phyloP scores from a whole-genome alignment of 257 asterid species.

The Jacaranda mimosifolia region DNA sequence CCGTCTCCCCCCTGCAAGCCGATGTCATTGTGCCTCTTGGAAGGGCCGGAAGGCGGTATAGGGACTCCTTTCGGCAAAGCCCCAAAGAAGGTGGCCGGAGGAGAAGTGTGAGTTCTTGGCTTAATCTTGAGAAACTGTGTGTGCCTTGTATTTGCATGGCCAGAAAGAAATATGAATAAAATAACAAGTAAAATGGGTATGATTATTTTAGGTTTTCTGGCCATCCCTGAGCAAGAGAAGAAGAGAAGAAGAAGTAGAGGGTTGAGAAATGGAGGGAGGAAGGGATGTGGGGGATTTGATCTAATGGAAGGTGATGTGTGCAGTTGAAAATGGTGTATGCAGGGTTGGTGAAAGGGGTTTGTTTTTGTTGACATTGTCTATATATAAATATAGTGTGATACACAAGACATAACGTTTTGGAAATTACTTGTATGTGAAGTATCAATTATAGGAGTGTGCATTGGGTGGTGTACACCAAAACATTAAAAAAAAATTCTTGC shows the following conservation, averaged over 20 bases:
- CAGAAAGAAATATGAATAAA: conserved; percentile 13
- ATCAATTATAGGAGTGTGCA: background rate
- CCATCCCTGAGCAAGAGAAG: conserved; percentile 17
- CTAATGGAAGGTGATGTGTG: background rate
- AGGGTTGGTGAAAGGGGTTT: background rate
- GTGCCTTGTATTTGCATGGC: conserved; percentile 33
- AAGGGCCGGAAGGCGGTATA: conserved; percentile 65
- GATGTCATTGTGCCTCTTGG: conserved; percentile 50
- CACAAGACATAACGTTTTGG: background rate
- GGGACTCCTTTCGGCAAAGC: conserved; percentile 58
- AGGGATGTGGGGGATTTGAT: background rate
- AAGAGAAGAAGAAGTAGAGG: background rate
- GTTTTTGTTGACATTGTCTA: conserved; percentile 10
- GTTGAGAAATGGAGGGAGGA: background rate
- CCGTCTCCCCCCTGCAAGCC: conserved; percentile 34
- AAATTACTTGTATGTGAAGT: background rate
- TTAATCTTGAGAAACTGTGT: conserved; percentile 44
- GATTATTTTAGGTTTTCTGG: background rate
- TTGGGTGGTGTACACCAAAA: too few relatives aligned
- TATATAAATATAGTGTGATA: background rate
- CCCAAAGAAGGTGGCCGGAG: conserved; percentile 37
- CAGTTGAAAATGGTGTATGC: conserved; percentile 19
- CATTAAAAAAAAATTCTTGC: too few relatives aligned
- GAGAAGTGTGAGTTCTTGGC: conserved; percentile 31
- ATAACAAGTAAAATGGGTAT: conserved; percentile 25